phyloP scores from a whole-genome alignment of 1,284 basidiomycete genomes.

The Bothia castanella region DNA sequence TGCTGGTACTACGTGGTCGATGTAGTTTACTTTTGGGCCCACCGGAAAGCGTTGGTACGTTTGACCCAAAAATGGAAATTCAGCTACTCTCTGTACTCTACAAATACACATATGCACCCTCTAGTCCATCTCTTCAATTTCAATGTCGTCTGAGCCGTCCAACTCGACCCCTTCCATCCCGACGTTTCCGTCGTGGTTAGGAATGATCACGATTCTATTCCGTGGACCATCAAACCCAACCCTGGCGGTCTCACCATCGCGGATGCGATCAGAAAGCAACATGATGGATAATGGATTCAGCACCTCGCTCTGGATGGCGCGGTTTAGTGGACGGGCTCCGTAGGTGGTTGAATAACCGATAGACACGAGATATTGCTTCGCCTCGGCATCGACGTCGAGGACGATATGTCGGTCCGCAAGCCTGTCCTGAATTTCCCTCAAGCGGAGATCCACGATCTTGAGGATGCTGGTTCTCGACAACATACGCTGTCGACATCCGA shows the following conservation, averaged over 20 bases:
- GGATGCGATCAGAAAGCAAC: slow-evolving; percentile 80
- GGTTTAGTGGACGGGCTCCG: slow-evolving; percentile 89
- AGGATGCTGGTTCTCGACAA: slow-evolving; percentile 72
- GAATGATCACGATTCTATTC: slow-evolving; percentile 77
- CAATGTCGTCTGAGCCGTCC: slow-evolving; percentile 48
- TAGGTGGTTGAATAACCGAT: slow-evolving; percentile 84
- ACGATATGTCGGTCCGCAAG: slow-evolving; percentile 77
- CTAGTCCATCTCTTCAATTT: slow-evolving; percentile 79
- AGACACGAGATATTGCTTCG: slow-evolving; percentile 80
- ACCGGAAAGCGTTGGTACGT: neutral
- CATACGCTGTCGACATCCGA: slow-evolving; percentile 51
- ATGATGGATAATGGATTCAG: slow-evolving; percentile 89
- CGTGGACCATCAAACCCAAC: slow-evolving; percentile 81
- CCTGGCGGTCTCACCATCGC: slow-evolving; percentile 76
- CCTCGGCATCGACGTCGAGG: slow-evolving; percentile 71
- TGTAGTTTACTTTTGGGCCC: neutral
- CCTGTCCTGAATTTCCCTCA: slow-evolving; percentile 71
- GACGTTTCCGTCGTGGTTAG: slow-evolving; percentile 70
- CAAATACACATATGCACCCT: neutral
- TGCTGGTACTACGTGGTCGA: slow-evolving; percentile 24
- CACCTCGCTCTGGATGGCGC: slow-evolving; percentile 90
- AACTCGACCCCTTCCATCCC: slow-evolving; percentile 46
- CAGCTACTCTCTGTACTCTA: neutral
- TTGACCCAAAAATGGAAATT: slow-evolving; percentile 20
- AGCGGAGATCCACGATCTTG: slow-evolving; percentile 82